A percentile compares a stretch with the other conserved stretches of the same genome.
These are phyloP conservation scores for Sordariomycetes sp. DNA, from an alignment of 2,329 filamentous ascomycete species.

Conservation along the genomic window DNA sequence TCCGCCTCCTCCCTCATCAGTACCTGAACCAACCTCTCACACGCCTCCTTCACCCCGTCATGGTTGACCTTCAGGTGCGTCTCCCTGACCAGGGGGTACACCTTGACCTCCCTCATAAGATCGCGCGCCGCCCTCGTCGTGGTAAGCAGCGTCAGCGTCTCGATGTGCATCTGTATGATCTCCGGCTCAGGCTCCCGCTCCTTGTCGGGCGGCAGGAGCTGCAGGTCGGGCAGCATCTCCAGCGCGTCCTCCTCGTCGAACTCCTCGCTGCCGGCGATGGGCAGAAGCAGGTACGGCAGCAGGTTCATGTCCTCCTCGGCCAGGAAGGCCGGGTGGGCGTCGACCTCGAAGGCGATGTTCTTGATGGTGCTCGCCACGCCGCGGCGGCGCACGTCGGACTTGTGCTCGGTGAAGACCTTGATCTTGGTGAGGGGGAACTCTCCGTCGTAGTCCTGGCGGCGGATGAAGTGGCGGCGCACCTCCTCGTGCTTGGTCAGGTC, in stretches of 20 bases:
- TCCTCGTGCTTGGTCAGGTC: constrained; percentile 77
- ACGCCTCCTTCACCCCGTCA: constrained; percentile 72
- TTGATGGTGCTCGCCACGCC: constrained; percentile 97
- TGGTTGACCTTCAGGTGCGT: constrained; percentile 69
- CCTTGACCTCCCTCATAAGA: constrained; percentile 61
- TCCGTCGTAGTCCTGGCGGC: constrained; percentile 62
- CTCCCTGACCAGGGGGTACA: constrained; percentile 85
- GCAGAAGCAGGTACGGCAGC: constrained; percentile 78
- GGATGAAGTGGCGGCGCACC: constrained; percentile 65
- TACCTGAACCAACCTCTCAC: constrained; percentile 82
- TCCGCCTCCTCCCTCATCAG: constrained; percentile 69
- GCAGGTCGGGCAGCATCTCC: constrained; percentile 80
- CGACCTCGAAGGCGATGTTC: constrained; percentile 77
- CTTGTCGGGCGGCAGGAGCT: constrained; percentile 85
- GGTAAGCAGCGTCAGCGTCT: constrained; percentile 76
- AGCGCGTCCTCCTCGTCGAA: constrained; percentile 79
- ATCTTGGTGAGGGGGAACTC: constrained; percentile 89
- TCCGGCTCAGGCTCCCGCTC: constrained; percentile 64
- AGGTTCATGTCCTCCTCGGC: constrained; percentile 65
- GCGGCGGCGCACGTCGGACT: constrained; percentile 69
- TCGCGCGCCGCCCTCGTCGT: constrained; percentile 69
- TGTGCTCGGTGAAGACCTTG: constrained; percentile 87
- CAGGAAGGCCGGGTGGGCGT: constrained; percentile 61
- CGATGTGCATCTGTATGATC: constrained; percentile 79
- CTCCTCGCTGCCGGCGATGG: constrained; percentile 79